Evolutionary conservation across 768 basidiomycete species (phyloP).

Genomic region (Rhizopogon roseolus): DNA sequence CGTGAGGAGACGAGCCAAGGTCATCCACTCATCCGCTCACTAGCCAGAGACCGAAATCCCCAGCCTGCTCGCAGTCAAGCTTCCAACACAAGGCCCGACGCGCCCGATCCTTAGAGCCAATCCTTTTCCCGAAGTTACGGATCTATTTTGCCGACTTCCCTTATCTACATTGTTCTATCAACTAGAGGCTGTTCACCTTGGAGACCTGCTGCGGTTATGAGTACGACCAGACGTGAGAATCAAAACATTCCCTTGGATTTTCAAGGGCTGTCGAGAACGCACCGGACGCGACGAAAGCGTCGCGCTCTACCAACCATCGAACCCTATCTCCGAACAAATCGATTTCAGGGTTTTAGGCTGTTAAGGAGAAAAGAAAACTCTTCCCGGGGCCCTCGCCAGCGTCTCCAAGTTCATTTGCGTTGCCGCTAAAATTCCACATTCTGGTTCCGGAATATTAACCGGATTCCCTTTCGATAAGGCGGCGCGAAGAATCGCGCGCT

Average conservation of each 20-base stretch:
- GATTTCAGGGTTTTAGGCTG: conserved; percentile 69
- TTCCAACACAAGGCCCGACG: conserved; percentile 59
- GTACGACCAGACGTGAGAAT: conserved; percentile 69
- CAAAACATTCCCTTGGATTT: conserved; percentile 72
- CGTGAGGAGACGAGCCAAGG: conserved; percentile 44
- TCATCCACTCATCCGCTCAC: conserved; percentile 36
- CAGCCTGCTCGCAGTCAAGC: conserved; percentile 23
- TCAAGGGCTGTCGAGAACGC: conserved; percentile 74
- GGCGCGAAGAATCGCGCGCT: conserved; percentile 58
- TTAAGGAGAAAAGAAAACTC: conserved; percentile 80
- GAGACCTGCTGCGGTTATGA: conserved; percentile 79
- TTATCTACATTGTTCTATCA: conserved; percentile 76
- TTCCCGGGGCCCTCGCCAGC: conserved; percentile 68
- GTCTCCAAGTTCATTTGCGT: conserved; percentile 64
- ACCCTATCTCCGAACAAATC: conserved; percentile 72
- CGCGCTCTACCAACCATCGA: conserved; percentile 67
- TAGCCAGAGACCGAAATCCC: conserved; percentile 51
- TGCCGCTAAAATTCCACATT: conserved; percentile 64
- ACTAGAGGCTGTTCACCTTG: conserved; percentile 81
- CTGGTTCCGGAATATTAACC: conserved; percentile 77
- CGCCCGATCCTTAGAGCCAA: conserved; percentile 78
- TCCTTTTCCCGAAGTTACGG: conserved; percentile 78
- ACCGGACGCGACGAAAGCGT: conserved; percentile 70
- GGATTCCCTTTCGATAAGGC: conserved; percentile 74
- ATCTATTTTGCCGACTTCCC: conserved; percentile 80